Base-by-base conservation (phyloP, 2,329 filamentous ascomycete species). In the Cercospora sp. region DNA sequence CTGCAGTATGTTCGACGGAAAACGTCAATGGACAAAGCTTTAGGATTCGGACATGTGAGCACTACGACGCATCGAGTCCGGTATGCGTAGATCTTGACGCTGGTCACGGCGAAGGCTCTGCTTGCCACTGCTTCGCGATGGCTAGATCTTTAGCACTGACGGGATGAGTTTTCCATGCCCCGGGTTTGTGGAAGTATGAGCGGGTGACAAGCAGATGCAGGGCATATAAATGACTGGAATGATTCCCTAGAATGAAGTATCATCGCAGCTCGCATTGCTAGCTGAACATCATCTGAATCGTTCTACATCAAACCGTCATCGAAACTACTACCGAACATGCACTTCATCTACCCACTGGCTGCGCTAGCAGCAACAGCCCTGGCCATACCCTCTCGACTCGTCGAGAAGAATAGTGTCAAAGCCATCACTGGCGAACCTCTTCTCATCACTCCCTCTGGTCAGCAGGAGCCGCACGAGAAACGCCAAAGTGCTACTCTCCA, bases 11-110 rank as follows among this genome's bases (percentile, higher is more conserved):
- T 30, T 58, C 30, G 62, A 65, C 62, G 32, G 55, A 55, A 57
- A 57, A 53, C 49, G 61, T 53, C 61, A 63, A n/a, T 16, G 18
- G 37, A 65, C 62, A 65, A 65, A 65, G 62, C 34, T 65, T 34
- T 7, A 24, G 51, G 16, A 45, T 45, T 59, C 18, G 32, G 18
- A 40, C 30, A 21, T 65, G 49, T 24, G 51, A 30, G 53, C 32
- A 34, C 24, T 34, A 13, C 51, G 24, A 58, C 53, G 62, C 5
- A 65, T 65, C 32, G 32, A 65, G 62, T 21, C n/a, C 51, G 62
- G 62, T 65, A 58, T 63, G 49, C 30, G 51, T 65, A 16, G 62
- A 43, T 58, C 21, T 16, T 32, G 51, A 45, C 51, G 32, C 32
- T 43, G 30, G n/a, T 28, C 6, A 32, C 32, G 28, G 55, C 55